Evolutionary conservation across 108 stramenopile species (phyloP), one percentile per base, ranked within the genome.

Genomic region (Skeletonema potamos): DNA sequence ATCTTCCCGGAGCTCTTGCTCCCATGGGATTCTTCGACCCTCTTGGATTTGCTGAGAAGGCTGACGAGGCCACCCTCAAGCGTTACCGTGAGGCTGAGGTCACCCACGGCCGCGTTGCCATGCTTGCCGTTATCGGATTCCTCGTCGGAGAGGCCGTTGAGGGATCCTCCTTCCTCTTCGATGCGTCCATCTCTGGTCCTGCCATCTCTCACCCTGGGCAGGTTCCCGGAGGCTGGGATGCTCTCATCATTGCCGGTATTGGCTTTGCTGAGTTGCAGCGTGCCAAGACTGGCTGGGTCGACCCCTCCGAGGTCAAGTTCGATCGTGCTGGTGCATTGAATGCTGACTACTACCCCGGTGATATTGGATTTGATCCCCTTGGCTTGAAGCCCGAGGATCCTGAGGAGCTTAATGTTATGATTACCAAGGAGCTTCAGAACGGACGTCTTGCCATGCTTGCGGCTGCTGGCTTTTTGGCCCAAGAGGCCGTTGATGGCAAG

Each of bases 371-470:
- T 62, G 94, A 96, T 77, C 94, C 94, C 11, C 88, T 93, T 57
- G 88, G 88, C 57, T 74, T 94, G 62, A 86, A 79, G 73, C 95
- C 95, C n/a, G 56, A 73, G 54, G 84, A 89, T 54, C 68, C 84
- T n/a, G 84, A 79, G 37, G 92, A 81, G 37, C 81, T 89, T 36
- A 27, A 70, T 48, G 36, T 55, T 55, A 87, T 96, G 87, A 85
- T 85, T 26, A 94, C 90, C 54, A 66, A 66, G 44, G 94, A 95
- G 79, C 65, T 96, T 41, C 91, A 96, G 83, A 89, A 96, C 86
- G 93, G 95, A 73, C 88, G 95, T 30, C 82, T 96, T 56, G 95
- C 92, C 24, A 96, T 96, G 95, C 81, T 94, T 48, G 95, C 89
- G 18, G 76, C 92, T 54, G 82, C 90, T 27, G 95, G 95, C 27